Conservation (phyloP, 345 rosid species). For the Linum lewisii region DNA sequence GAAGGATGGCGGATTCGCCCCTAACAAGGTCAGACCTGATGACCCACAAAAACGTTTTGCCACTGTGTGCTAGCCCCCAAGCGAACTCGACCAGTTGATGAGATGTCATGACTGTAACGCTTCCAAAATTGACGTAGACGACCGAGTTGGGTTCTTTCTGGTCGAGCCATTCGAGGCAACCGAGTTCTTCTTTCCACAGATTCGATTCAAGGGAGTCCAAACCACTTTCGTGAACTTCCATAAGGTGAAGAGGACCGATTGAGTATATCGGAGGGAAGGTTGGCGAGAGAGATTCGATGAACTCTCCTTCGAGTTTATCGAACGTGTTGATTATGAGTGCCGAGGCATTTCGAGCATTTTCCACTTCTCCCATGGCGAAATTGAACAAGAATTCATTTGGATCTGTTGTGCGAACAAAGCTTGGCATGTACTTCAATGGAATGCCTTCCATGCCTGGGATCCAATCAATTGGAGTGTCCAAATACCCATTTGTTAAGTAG, state of each 20-base stretch:
- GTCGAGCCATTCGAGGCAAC: slow-evolving; percentile 2
- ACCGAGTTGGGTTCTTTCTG: background rate
- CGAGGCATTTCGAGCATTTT: background rate
- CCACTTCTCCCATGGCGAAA: background rate
- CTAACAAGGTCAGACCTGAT: background rate
- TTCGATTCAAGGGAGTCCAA: background rate
- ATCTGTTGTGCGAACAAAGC: background rate
- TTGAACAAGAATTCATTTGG: background rate
- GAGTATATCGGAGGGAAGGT: background rate
- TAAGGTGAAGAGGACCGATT: background rate
- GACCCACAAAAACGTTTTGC: background rate
- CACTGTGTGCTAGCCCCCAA: background rate
- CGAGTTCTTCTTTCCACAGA: background rate
- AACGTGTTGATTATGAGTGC: background rate
- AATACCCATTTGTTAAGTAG: background rate
- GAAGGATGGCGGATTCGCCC: background rate
- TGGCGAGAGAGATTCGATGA: background rate
- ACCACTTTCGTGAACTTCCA: background rate
- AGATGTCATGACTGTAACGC: background rate
- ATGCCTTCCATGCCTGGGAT: background rate
- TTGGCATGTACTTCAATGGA: background rate
- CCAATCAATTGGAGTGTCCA: background rate
- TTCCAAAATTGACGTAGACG: background rate
- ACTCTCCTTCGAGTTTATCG: background rate
- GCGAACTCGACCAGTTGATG: background rate